Percentiles rank a stretch among this genome's conserved stretches.
Evolutionary conservation across 306 rosid species (phyloP).

Genomic region (Begonia masoniana): DNA sequence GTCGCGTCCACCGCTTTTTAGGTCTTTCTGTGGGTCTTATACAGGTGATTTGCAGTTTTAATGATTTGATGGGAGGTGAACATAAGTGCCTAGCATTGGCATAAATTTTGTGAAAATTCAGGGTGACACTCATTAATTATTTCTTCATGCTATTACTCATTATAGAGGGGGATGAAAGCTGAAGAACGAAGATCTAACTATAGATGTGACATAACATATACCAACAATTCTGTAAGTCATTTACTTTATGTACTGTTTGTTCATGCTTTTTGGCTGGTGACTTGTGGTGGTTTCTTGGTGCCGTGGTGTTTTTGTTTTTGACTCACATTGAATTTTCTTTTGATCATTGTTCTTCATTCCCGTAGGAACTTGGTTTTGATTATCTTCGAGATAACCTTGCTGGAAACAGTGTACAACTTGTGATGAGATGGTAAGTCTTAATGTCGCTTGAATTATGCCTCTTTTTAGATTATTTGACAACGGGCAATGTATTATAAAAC

Average conservation of each 20-base stretch:
- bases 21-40: conserved; percentile 95
- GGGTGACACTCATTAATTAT: background rate
- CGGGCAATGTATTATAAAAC: conserved; percentile 13
- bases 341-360: background rate
- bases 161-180: conserved; percentile 67
- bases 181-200: conserved; percentile 66
- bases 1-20: conserved; percentile 85
- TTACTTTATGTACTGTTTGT: background rate
- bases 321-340: too few species aligned
- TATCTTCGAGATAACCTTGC: conserved; percentile 96
- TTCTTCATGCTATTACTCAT: background rate
- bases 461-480: conserved; percentile 3
- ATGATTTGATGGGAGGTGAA: background rate
- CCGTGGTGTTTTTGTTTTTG: too few species aligned
- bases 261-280: too few species aligned
- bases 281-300: too few species aligned
- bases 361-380: conserved; percentile 96
- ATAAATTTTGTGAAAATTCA: too few species aligned
- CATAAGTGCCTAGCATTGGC: too few species aligned
- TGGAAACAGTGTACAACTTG: conserved; percentile 68
- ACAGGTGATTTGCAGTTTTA: conserved; percentile 41
- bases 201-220: conserved; percentile 78
- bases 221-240: conserved; percentile 77
- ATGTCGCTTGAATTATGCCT: conserved; percentile 6
- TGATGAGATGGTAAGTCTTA: conserved; percentile 80